Evolutionary conservation across 164 flowering plant genomes (phyloP), one percentile per base, ranked within the genome.

Genomic region (Buxus sempervirens): DNA sequence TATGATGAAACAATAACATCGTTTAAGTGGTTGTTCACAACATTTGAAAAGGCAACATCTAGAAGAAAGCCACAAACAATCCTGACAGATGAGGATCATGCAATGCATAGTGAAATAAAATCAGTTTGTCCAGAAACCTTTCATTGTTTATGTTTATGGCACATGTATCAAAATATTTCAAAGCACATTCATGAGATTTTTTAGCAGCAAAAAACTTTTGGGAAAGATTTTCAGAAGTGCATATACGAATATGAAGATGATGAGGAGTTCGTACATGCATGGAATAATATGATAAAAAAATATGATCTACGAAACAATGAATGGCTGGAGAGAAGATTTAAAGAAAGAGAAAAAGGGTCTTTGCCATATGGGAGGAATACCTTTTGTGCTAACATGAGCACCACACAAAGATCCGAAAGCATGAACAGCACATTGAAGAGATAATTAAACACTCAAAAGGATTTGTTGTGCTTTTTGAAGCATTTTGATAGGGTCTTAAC

Each of bases 1-100:
- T 66, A 66, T 56, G 32, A 66, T 66, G 69, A 66, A 27, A 56
- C n/a, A 26, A 15, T 2, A 12, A n/a, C n/a, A 22, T 57, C 69
- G 0, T 66, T 56, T 23, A 45, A 56, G 18, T 66, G 69, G 62
- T 32, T 66, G 54, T 41, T 66, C 42, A 19, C 24, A 1, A 54
- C 60, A 9, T 66, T 66, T 24, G 18, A 36, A 0, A 55, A 66
- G 51, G 61, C 32, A n/a, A 66, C 38, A 62, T 66, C 62, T 13
- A 54, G 54, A 4, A 66, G n/a, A 27, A 42, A 8, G 8, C 69
- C 69, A 56, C 57, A 23, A 15, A 66, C 69, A 10, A 15, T 57
- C 16, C 18, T 66, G 2, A 66, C 69, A 42, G 54, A 66, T 21
- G 42, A 66, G n/a, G 27, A 20, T 42, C 16, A 21, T 4, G 49